These are phyloP conservation scores for Auricularia heimuer DNA, from an alignment of 768 basidiomycete genomes.

Conservation along the genomic window DNA sequence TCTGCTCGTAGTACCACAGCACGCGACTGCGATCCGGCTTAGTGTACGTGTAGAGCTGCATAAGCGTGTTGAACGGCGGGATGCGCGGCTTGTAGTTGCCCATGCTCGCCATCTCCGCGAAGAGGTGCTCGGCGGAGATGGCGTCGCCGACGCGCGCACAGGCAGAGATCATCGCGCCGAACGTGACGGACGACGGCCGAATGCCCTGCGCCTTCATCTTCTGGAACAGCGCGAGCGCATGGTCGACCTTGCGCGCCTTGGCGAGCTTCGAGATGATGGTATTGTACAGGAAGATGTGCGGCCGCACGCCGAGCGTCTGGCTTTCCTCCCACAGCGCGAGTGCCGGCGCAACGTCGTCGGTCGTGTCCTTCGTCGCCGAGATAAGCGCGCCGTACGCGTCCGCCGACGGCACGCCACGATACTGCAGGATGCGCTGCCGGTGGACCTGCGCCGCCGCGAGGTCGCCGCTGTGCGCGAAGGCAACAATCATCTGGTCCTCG, in stretches of 20 bases:
- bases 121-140: conserved; percentile 68
- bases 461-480: conserved; percentile 71
- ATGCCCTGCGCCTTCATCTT: conserved; percentile 66
- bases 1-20: conserved; percentile 61
- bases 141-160: conserved; percentile 90
- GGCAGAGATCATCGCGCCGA: conserved; percentile 87
- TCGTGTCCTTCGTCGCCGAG: conserved; percentile 80
- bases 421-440: conserved; percentile 63
- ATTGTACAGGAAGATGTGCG: conserved; percentile 89
- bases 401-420: conserved; percentile 68
- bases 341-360: conserved; percentile 87
- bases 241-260: conserved; percentile 87
- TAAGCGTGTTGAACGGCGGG: conserved; percentile 98
- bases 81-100: conserved; percentile 77
- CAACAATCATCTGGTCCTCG: conserved; percentile 87
- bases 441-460: conserved; percentile 74
- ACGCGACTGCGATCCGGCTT: conserved; percentile 75
- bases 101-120: conserved; percentile 70
- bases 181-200: conserved; percentile 76
- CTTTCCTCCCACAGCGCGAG: conserved; percentile 77
- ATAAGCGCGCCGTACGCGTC: conserved; percentile 93
- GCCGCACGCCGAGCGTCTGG: conserved; percentile 51
- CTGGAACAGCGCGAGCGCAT: conserved; percentile 78
- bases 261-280: conserved; percentile 94
- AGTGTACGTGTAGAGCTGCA: conserved; percentile 90